These are phyloP conservation scores for Cryptosporidium muris DNA, from an alignment of 169 alveolate species.

Conservation along the genomic window DNA sequence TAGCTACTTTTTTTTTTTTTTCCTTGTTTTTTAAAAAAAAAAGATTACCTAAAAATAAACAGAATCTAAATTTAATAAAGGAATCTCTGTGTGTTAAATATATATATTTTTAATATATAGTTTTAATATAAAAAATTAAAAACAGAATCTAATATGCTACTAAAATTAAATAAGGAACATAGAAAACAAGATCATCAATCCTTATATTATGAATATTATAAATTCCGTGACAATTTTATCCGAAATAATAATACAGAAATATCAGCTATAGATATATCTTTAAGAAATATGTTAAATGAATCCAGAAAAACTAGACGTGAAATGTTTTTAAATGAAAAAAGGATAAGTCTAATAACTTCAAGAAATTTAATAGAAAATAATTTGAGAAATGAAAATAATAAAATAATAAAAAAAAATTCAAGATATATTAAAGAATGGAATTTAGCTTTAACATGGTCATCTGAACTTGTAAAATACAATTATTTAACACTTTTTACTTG, in stretches of 20 bases:
- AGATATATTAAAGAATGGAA: slow-evolving; percentile 40
- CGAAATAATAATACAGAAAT: slow-evolving; percentile 1
- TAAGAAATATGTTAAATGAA: slow-evolving; percentile 37
- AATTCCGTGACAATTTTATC: slow-evolving; percentile 24
- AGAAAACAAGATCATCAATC: no score
- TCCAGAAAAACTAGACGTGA: slow-evolving; percentile 32
- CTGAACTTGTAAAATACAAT: slow-evolving; percentile 25
- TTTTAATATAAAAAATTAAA: no score
- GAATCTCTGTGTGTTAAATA: no score
- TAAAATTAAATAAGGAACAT: no score
- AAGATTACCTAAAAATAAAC: no score
- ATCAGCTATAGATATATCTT: slow-evolving; percentile 24
- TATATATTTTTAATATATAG: no score
- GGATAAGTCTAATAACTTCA: not conserved
- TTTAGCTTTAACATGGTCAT: slow-evolving; percentile 36
- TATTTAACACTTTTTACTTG: slow-evolving; percentile 2
- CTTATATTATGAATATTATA: not conserved
- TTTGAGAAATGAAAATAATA: not conserved
- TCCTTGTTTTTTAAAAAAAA: no score
- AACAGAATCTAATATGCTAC: no score
- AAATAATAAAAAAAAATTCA: not conserved
- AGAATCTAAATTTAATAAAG: no score
- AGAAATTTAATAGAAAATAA: not conserved
- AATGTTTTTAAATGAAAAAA: slow-evolving; percentile 7
- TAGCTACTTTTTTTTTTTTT: no score